These are phyloP conservation scores for Albophoma yamanashiensis DNA, from an alignment of 2,329 filamentous ascomycete genomes.

Conservation along the genomic window DNA sequence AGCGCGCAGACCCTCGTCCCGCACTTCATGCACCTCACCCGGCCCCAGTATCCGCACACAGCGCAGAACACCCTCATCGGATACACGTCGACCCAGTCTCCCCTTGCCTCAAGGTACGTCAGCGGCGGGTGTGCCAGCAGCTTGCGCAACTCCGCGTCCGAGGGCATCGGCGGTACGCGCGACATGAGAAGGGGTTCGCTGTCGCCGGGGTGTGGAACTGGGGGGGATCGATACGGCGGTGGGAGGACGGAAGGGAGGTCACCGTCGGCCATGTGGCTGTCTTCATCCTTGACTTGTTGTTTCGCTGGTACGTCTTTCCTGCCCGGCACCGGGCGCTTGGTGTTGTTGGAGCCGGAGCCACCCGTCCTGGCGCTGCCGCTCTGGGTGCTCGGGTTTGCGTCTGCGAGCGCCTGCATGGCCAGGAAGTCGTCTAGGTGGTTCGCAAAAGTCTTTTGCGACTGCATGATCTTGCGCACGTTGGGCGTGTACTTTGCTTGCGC, in stretches of 20 bases:
- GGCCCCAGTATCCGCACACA: constrained; percentile 74
- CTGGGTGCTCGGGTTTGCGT: constrained; percentile 22
- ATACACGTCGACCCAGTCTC: constrained; percentile 33
- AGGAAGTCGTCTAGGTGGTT: constrained; percentile 76
- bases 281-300: constrained; percentile 13
- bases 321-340: constrained; percentile 15
- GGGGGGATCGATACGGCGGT: constrained; percentile 19
- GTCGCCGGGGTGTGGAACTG: constrained; percentile 35
- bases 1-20: constrained; percentile 68
- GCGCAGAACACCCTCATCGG: constrained; percentile 61
- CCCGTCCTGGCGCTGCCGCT: constrained; percentile 11
- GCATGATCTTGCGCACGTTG: constrained; percentile 65
- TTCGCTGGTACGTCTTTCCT: constrained; percentile 14
- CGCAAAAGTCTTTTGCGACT: constrained; percentile 72
- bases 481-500: constrained; percentile 50
- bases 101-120: constrained; percentile 54
- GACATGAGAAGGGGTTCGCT: constrained; percentile 47
- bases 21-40: constrained; percentile 66
- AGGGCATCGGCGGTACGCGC: constrained; percentile 45
- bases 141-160: constrained; percentile 50
- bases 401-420: constrained; percentile 43
- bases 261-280: constrained; percentile 15
- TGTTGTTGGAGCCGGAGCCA: constrained; percentile 15
- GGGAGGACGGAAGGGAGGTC: constrained; percentile 20
- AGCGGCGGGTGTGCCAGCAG: constrained; percentile 55